Conservation (phyloP, 2,329 filamentous ascomycete species). For the Pseudocercospora crystallina region DNA sequence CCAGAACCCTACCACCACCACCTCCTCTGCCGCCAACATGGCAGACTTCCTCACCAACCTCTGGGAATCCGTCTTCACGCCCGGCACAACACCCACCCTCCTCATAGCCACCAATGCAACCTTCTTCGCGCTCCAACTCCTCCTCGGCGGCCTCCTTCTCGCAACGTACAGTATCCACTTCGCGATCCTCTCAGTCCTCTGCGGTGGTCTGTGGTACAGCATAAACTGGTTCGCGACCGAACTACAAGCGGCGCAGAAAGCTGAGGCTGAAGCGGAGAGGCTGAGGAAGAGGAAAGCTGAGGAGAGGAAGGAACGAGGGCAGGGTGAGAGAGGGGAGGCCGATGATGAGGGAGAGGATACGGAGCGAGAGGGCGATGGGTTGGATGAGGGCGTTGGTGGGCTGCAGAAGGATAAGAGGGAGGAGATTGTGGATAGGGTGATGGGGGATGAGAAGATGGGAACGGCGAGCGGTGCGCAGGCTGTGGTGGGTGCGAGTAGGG, state of each 20-base stretch:
- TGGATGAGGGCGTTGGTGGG: slow-evolving; percentile 5
- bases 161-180: slow-evolving; percentile 90
- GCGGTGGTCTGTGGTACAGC: slow-evolving; percentile 81
- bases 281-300: slow-evolving; percentile 39
- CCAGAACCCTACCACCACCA: not conserved
- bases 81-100: slow-evolving; percentile 83
- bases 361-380: slow-evolving; percentile 34
- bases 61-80: slow-evolving; percentile 90
- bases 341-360: slow-evolving; percentile 51
- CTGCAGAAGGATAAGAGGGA: slow-evolving; percentile 15
- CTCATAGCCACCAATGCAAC: slow-evolving; percentile 85
- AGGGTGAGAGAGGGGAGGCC: slow-evolving; percentile 43
- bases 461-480: slow-evolving; percentile 15
- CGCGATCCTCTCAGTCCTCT: slow-evolving; percentile 74
- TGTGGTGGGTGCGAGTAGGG: slow-evolving; percentile 3
- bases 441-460: slow-evolving; percentile 5
- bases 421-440: slow-evolving; percentile 18
- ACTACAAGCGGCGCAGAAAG: slow-evolving; percentile 48
- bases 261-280: slow-evolving; percentile 52
- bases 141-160: slow-evolving; percentile 73
- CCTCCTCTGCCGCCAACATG: slow-evolving; percentile 27
- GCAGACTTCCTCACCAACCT: slow-evolving; percentile 67
- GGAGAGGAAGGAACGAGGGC: slow-evolving; percentile 43
- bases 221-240: slow-evolving; percentile 96
- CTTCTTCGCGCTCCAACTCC: slow-evolving; percentile 79